Percentiles rank a stretch among this genome's conserved stretches.
These are phyloP conservation scores for Globisporangium splendens DNA, from an alignment of 352 stramenopile genomes.

Conservation along the genomic window DNA sequence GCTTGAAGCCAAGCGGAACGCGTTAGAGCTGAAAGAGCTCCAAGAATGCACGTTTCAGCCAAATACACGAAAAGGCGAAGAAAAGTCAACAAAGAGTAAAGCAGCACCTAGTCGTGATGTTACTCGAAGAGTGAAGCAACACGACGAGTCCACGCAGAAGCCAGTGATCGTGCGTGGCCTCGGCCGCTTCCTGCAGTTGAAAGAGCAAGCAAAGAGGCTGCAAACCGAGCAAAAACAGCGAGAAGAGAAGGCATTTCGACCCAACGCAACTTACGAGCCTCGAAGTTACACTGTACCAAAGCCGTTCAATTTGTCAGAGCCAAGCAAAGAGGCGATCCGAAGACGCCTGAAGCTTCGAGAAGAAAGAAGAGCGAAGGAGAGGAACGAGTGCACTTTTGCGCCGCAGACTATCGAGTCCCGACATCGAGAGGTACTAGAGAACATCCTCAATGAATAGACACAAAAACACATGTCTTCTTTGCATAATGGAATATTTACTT, in stretches of 20 bases:
- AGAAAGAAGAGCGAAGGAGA: constrained; percentile 50
- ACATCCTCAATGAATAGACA: constrained; percentile 35
- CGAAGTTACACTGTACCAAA: constrained; percentile 74
- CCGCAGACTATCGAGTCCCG: constrained; percentile 54
- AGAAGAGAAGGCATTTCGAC: constrained; percentile 60
- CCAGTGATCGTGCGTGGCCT: constrained; percentile 78
- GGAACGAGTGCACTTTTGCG: constrained; percentile 56
- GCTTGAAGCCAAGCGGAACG: constrained; percentile 60
- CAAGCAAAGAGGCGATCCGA: constrained; percentile 51
- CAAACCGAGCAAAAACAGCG: constrained; percentile 58
- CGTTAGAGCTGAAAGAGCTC: constrained; percentile 53
- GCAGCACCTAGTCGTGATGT: neutral
- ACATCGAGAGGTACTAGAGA: constrained; percentile 46
- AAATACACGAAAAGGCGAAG: constrained; percentile 30
- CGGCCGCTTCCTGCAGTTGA: constrained; percentile 70
- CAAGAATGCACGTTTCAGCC: constrained; percentile 84
- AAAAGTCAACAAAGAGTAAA: constrained; percentile 2
- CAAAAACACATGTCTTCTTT: neutral
- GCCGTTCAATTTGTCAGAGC: constrained; percentile 66
- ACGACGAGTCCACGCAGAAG: constrained; percentile 14
- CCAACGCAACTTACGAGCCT: constrained; percentile 50
- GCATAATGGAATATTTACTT: constrained; percentile 11
- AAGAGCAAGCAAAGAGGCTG: constrained; percentile 64
- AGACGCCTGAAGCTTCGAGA: constrained; percentile 37
- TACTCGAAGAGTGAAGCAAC: constrained; percentile 17